Evolutionary conservation across 2,329 filamentous ascomycete genomes (phyloP).

Genomic region (Diaporthe sp.): DNA sequence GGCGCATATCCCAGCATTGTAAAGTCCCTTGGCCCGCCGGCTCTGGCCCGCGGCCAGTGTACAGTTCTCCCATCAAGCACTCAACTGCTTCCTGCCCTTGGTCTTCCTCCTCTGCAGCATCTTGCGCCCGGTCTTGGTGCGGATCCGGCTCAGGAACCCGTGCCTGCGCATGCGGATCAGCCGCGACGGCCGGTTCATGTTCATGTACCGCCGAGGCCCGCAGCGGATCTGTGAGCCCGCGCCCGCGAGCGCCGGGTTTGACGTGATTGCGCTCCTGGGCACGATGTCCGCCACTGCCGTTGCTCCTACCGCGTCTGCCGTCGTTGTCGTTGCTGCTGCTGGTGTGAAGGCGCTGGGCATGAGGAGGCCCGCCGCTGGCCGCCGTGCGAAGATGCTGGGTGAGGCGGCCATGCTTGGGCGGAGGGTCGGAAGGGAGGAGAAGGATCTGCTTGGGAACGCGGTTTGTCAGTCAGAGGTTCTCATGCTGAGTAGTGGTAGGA

Average conservation of each 20-base stretch:
- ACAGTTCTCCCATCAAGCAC: too few species aligned
- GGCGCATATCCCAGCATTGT: neutral
- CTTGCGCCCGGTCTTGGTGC: slow-evolving; percentile 64
- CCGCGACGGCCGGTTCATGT: slow-evolving; percentile 66
- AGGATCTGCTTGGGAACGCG: slow-evolving; percentile 42
- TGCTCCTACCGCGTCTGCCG: slow-evolving; percentile 40
- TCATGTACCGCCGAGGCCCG: slow-evolving; percentile 64
- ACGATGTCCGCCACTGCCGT: slow-evolving; percentile 55
- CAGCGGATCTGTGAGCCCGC: slow-evolving; percentile 64
- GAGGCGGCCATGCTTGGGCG: slow-evolving; percentile 58
- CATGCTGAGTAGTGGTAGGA: too few species aligned
- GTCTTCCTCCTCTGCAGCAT: slow-evolving; percentile 63
- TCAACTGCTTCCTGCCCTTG: slow-evolving; percentile 64
- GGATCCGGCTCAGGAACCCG: slow-evolving; percentile 66
- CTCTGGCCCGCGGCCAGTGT: too few species aligned
- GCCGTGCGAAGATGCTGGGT: slow-evolving; percentile 46
- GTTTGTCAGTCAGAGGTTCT: neutral
- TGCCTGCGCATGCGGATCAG: slow-evolving; percentile 71
- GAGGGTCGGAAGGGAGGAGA: slow-evolving; percentile 61
- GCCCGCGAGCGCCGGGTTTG: slow-evolving; percentile 64
- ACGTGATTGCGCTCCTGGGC: slow-evolving; percentile 59
- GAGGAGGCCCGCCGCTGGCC: slow-evolving; percentile 45
- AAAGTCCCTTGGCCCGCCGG: neutral
- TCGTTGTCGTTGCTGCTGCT: slow-evolving; percentile 39
- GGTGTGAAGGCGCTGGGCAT: slow-evolving; percentile 44